phyloP scores from a whole-genome alignment of 176 grass and related monocot genomes.

The Pharus latifolius region DNA sequence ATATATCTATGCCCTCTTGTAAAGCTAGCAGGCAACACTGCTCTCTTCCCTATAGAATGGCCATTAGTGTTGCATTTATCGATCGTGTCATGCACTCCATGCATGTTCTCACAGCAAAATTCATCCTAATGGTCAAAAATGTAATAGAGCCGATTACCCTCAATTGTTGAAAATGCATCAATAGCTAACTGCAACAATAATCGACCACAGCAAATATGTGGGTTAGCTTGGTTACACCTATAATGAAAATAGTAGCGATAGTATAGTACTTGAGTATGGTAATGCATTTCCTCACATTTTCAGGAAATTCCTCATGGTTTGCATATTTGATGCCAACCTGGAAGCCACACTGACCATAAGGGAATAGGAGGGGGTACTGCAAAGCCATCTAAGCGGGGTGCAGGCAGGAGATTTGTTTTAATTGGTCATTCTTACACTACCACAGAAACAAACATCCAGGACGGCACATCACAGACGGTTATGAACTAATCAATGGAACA shows the following conservation, averaged over 20 bases:
- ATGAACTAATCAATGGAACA: too few species aligned
- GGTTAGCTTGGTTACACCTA: not conserved
- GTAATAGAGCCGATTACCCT: not conserved
- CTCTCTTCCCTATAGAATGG: too few species aligned
- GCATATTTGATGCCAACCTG: not conserved
- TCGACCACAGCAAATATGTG: too few species aligned
- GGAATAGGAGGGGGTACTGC: not conserved
- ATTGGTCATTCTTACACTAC: too few species aligned
- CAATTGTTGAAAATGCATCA: not conserved
- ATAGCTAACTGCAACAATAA: not conserved
- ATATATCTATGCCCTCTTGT: not conserved
- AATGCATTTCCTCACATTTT: not conserved
- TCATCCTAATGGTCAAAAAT: not conserved
- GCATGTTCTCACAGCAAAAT: not conserved
- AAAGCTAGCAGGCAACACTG: not conserved
- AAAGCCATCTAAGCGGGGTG: not conserved
- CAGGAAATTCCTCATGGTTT: not conserved
- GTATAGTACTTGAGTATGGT: not conserved
- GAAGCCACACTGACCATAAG: not conserved
- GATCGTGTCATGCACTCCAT: too few species aligned
- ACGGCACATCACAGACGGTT: too few species aligned
- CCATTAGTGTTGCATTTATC: too few species aligned
- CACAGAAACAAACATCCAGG: too few species aligned
- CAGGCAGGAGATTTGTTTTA: not conserved
- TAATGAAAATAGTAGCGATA: not conserved